Evolutionary conservation across 2,329 filamentous ascomycete species (phyloP).

Genomic region (Fusarium haematococcum): DNA sequence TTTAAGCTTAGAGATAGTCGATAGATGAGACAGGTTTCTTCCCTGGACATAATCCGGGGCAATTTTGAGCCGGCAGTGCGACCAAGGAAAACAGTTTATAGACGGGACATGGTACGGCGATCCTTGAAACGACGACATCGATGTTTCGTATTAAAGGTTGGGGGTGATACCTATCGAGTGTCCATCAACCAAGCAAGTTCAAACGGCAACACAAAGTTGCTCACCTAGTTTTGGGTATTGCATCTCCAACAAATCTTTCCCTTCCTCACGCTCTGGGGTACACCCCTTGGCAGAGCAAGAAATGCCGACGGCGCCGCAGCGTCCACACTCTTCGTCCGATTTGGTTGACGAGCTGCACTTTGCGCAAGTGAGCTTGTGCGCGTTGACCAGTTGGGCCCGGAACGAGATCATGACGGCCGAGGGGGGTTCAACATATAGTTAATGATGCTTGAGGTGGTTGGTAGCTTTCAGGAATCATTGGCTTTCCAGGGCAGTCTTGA

Average conservation of each 20-base stretch:
- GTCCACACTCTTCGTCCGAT: neutral
- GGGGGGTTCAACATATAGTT: neutral
- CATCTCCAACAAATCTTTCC: neutral
- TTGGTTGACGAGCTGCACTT: neutral
- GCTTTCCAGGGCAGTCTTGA: neutral
- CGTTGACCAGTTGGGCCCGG: neutral
- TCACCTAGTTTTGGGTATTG: neutral
- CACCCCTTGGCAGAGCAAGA: neutral
- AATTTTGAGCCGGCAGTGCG: conserved; percentile 12
- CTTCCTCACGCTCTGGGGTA: neutral
- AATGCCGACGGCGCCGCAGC: neutral
- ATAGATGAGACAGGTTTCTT: neutral
- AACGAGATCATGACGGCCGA: neutral
- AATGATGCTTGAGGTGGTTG: neutral
- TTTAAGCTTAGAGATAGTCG: conserved; percentile 31
- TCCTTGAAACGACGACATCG: neutral
- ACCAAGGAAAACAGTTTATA: neutral
- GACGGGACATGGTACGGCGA: neutral
- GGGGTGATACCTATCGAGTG: neutral
- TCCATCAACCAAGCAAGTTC: too few species aligned
- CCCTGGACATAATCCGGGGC: conserved; percentile 18
- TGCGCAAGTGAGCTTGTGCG: neutral
- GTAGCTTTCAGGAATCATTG: neutral
- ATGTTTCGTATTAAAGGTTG: neutral
- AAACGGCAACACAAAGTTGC: neutral